Conservation (phyloP, 306 rosid genomes). For the Alnus rubra region DNA sequence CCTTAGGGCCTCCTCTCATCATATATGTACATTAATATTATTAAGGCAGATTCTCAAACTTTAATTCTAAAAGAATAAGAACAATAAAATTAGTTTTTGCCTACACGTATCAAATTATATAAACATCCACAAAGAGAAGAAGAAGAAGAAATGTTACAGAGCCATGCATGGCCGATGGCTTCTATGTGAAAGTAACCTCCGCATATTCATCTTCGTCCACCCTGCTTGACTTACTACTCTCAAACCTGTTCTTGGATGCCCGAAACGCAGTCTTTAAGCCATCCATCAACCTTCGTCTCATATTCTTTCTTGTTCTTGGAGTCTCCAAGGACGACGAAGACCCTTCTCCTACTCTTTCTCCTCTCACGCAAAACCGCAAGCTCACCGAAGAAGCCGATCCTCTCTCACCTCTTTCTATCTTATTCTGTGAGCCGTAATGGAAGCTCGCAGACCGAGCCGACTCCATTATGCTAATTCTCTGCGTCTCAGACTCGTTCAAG, state of each 20-base stretch:
- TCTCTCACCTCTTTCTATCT: slow-evolving; percentile 50
- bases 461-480: slow-evolving; percentile 14
- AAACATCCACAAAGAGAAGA: too few relatives aligned
- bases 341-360: slow-evolving; percentile 5
- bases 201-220: background rate
- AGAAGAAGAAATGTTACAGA: too few relatives aligned
- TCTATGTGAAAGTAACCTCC: background rate
- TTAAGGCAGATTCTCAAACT: too few relatives aligned
- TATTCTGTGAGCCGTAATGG: slow-evolving; percentile 34
- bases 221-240: slow-evolving; percentile 5
- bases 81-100: too few relatives aligned
- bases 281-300: slow-evolving; percentile 48
- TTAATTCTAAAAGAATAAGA: too few relatives aligned
- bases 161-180: too few relatives aligned
- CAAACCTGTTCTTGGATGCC: slow-evolving; percentile 12
- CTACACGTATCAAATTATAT: too few relatives aligned
- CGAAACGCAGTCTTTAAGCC: slow-evolving; percentile 63
- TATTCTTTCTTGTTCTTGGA: slow-evolving; percentile 29
- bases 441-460: slow-evolving; percentile 61
- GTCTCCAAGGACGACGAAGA: slow-evolving; percentile 4
- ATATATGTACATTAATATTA: too few relatives aligned
- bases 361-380: slow-evolving; percentile 24
- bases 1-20: too few relatives aligned
- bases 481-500: slow-evolving; percentile 29
- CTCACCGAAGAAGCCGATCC: slow-evolving; percentile 55